phyloP scores from a whole-genome alignment of 768 basidiomycete species.

The Aureoboletus auriporus region DNA sequence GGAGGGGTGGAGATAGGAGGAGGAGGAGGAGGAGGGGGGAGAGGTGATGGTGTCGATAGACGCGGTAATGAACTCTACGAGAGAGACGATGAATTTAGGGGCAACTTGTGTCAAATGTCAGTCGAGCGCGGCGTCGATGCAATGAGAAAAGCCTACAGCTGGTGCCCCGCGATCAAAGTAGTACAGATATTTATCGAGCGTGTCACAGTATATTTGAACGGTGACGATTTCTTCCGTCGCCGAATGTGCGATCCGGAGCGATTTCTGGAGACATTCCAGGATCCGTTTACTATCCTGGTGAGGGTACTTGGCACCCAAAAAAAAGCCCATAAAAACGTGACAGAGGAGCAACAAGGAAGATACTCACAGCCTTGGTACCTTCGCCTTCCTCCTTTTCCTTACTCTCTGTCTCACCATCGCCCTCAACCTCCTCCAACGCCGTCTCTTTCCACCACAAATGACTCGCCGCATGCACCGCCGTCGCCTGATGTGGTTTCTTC shows the following conservation, averaged over 20 bases:
- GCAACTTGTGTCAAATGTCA: conserved; percentile 55
- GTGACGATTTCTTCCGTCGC: conserved; percentile 97
- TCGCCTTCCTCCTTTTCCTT: conserved; percentile 39
- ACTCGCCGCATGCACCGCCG: conserved; percentile 90
- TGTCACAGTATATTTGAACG: conserved; percentile 93
- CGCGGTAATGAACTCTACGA: conserved; percentile 92
- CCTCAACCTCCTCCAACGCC: conserved; percentile 40
- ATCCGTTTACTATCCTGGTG: conserved; percentile 97
- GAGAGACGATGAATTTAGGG: conserved; percentile 92
- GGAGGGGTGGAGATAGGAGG: conserved; percentile 74
- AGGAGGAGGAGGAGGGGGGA: conserved; percentile 61
- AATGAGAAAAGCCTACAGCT: conserved; percentile 54
- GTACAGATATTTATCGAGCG: conserved; percentile 92
- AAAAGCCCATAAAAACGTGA: no score
- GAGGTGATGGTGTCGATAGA: conserved; percentile 81
- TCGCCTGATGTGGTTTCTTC: conserved; percentile 98
- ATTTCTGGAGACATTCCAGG: conserved; percentile 95
- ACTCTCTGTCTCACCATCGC: conserved; percentile 20
- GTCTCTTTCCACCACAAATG: conserved; percentile 97
- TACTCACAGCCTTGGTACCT: conserved; percentile 53
- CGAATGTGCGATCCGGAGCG: conserved; percentile 91
- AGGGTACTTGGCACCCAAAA: conserved; percentile 50
- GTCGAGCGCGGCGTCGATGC: neutral
- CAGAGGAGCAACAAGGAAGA: neutral
- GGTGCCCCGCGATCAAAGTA: conserved; percentile 93